phyloP scores from a whole-genome alignment of 305 asterid genomes.

The Galium porrigens region DNA sequence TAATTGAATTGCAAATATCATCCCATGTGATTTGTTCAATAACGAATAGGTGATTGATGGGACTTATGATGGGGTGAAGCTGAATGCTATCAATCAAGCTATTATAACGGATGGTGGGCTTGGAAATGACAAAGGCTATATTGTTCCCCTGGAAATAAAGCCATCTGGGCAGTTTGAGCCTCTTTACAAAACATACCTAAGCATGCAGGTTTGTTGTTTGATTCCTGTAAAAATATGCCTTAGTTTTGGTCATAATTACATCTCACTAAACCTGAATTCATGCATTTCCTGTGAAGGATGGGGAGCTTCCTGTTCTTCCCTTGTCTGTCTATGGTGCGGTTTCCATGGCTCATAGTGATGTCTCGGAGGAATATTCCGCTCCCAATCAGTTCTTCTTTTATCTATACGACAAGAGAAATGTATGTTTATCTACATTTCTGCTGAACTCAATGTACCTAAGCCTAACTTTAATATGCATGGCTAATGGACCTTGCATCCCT shows the following conservation, averaged over 20 bases:
- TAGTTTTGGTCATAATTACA: neutral
- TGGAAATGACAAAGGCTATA: slow-evolving; percentile 49
- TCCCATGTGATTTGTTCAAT: slow-evolving; percentile 13
- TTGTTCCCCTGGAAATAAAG: slow-evolving; percentile 76
- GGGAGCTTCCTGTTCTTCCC: slow-evolving; percentile 91
- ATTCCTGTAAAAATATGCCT: neutral
- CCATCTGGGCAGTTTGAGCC: slow-evolving; percentile 98
- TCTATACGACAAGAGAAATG: slow-evolving; percentile 84
- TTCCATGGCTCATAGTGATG: slow-evolving; percentile 79
- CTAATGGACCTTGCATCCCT: slow-evolving; percentile 8
- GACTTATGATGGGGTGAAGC: slow-evolving; percentile 66
- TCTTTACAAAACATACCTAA: slow-evolving; percentile 59
- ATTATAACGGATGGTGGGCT: slow-evolving; percentile 49
- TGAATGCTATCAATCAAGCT: slow-evolving; percentile 64
- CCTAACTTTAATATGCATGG: neutral
- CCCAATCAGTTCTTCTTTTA: slow-evolving; percentile 94
- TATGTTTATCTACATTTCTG: slow-evolving; percentile 21
- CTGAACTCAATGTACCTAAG: slow-evolving; percentile 1
- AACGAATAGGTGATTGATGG: slow-evolving; percentile 70
- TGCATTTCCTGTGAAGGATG: slow-evolving; percentile 41
- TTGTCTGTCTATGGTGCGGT: slow-evolving; percentile 86
- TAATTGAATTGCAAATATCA: slow-evolving; percentile 5
- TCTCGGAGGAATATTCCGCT: slow-evolving; percentile 70
- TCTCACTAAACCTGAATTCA: neutral
- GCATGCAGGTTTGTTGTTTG: slow-evolving; percentile 32